Percentiles rank a stretch among this genome's conserved stretches.
Conservation (phyloP, 2,329 filamentous ascomycete species). For the Canariomyces notabilis region DNA sequence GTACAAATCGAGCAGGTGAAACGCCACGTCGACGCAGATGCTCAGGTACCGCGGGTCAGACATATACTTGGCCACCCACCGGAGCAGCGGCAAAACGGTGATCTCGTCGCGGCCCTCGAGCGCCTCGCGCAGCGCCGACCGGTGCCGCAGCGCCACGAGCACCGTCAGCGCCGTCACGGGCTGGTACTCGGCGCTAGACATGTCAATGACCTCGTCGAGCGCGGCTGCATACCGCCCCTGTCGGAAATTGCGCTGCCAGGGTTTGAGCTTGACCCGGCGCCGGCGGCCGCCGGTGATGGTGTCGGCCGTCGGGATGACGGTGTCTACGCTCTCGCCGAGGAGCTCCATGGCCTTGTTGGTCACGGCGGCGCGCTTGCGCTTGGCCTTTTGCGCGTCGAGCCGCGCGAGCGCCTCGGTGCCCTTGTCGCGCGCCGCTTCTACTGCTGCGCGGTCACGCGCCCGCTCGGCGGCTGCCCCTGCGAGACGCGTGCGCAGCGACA, state of each 20-base stretch:
- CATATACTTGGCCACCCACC: slow-evolving; percentile 78
- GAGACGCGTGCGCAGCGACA: slow-evolving; percentile 84
- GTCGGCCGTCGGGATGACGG: slow-evolving; percentile 70
- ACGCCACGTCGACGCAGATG: slow-evolving; percentile 75
- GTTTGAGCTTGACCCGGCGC: slow-evolving; percentile 56
- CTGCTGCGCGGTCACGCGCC: slow-evolving; percentile 71
- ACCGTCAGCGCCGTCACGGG: slow-evolving; percentile 66
- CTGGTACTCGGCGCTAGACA: slow-evolving; percentile 46
- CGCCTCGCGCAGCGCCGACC: slow-evolving; percentile 75
- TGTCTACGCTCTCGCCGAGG: slow-evolving; percentile 77
- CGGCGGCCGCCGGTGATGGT: slow-evolving; percentile 39
- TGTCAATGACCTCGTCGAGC: slow-evolving; percentile 70
- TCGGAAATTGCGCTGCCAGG: slow-evolving; percentile 78
- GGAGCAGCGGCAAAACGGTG: slow-evolving; percentile 73
- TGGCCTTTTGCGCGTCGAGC: slow-evolving; percentile 64
- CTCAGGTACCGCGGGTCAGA: slow-evolving; percentile 75
- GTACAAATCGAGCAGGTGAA: slow-evolving; percentile 83
- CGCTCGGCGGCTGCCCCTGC: slow-evolving; percentile 75
- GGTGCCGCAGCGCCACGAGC: slow-evolving; percentile 78
- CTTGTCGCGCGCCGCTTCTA: slow-evolving; percentile 71
- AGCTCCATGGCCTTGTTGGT: slow-evolving; percentile 62
- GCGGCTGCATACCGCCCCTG: slow-evolving; percentile 72
- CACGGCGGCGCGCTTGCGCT: slow-evolving; percentile 56
- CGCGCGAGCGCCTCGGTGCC: slow-evolving; percentile 68
- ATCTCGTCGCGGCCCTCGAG: slow-evolving; percentile 76